A percentile compares a stretch with the other conserved stretches of the same genome.
phyloP scores from a whole-genome alignment of 345 rosid genomes.

The Hypericum androsaemum region DNA sequence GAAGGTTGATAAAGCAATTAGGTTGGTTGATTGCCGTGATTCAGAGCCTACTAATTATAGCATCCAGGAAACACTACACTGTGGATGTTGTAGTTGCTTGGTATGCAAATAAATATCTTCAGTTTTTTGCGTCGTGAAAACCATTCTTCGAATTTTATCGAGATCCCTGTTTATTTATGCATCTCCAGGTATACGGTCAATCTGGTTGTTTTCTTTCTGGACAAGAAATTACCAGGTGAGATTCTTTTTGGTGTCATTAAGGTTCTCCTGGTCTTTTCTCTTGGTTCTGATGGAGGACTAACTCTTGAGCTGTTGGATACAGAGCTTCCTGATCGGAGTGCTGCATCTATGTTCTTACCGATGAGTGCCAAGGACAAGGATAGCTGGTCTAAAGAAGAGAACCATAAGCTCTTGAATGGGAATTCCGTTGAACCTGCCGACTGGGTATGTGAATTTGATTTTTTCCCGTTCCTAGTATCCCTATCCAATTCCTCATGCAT shows the following conservation, averaged over 20 bases:
- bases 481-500: background rate
- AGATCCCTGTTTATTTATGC: conserved; percentile 1
- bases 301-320: conserved; percentile 21
- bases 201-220: conserved; percentile 83
- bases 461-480: background rate
- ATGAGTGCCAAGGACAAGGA: conserved; percentile 58
- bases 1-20: conserved; percentile 73
- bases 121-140: background rate
- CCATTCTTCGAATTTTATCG: conserved; percentile 8
- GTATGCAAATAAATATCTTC: conserved; percentile 24
- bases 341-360: conserved; percentile 51
- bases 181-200: conserved; percentile 84
- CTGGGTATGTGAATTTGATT: conserved; percentile 40
- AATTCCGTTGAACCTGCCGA: conserved; percentile 74
- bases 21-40: conserved; percentile 75
- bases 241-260: background rate
- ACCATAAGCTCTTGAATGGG: conserved; percentile 90
- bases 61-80: conserved; percentile 96
- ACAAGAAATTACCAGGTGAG: conserved; percentile 96
- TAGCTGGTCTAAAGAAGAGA: conserved; percentile 69
- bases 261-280: background rate
- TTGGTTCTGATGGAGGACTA: conserved; percentile 6
- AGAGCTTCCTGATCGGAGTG: conserved; percentile 79
- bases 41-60: conserved; percentile 86
- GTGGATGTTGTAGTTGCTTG: conserved; percentile 97